A percentile compares a stretch with the other conserved stretches of the same genome.
Evolutionary conservation across 371 early-diverging fungal genomes (phyloP).

Genomic region (Mortierella sp.): DNA sequence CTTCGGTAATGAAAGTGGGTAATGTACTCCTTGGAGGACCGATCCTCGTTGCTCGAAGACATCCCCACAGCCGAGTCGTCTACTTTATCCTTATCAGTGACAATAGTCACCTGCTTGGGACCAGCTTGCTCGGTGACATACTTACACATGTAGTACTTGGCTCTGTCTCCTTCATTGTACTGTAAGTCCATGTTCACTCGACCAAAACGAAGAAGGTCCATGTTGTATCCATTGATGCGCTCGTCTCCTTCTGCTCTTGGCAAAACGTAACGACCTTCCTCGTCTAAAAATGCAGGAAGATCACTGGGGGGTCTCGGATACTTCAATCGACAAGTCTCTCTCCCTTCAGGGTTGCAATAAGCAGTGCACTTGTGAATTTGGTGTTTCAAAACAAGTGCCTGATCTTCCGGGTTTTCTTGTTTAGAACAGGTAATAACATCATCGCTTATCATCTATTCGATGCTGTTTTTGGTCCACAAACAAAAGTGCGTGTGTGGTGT

Average conservation of each 20-base stretch:
- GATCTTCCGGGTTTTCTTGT: too few relatives aligned
- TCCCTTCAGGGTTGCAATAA: too few relatives aligned
- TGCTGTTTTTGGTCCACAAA: constrained; percentile 1
- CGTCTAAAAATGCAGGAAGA: constrained; percentile 10
- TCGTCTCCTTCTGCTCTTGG: constrained; percentile 19
- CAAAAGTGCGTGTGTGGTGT: constrained; percentile 13
- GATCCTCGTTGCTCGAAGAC: constrained; percentile 7
- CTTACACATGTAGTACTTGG: constrained; percentile 31
- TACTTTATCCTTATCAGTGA: constrained; percentile 6
- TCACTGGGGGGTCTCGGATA: constrained; percentile 16
- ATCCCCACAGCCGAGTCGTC: constrained; percentile 2
- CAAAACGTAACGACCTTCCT: constrained; percentile 19
- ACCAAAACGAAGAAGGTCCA: constrained; percentile 28
- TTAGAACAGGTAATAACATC: background rate
- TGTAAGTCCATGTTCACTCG: constrained; percentile 39
- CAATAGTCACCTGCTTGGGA: constrained; percentile 16
- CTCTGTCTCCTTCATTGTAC: constrained; percentile 28
- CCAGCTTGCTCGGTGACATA: constrained; percentile 24
- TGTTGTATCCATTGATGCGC: constrained; percentile 27
- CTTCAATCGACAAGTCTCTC: constrained; percentile 22
- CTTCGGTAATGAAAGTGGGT: constrained; percentile 31
- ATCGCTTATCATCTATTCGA: constrained; percentile 1
- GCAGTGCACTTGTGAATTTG: too few relatives aligned
- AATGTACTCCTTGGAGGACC: constrained; percentile 22
- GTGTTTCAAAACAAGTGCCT: too few relatives aligned